Evolutionary conservation across 2,329 filamentous ascomycete species (phyloP), one percentile per base, ranked within the genome.

Genomic region (Pseudogymnoascus sp.): DNA sequence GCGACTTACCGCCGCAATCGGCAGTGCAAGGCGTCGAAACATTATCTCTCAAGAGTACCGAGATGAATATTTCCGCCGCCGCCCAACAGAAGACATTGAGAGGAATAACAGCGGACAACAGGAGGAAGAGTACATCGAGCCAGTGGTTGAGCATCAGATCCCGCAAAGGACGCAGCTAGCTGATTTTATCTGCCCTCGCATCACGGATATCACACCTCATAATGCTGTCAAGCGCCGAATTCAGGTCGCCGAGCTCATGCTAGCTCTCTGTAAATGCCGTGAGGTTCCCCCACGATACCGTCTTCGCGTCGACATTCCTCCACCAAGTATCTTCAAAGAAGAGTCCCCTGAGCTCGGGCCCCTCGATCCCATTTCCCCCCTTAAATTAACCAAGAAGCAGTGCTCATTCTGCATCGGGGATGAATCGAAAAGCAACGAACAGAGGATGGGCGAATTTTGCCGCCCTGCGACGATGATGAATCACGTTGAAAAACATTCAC

Each of bases 81-180:
- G 37, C 37, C 59, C n/a, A 31, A 63, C 41, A 31, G 59, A 66
- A 66, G 66, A 67, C 45, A 64, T 66, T 59, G 23, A 66, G 66
- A 61, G 62, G 65, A 39, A 67, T 62, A 66, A 65, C 41, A 61
- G 45, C 14, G 52, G 61, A 64, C 45, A 65, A 11, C 14, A 61
- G 23, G 63, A 37, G 31, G 66, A 59, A 59, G 55, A 59, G 29
- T 60, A 63, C 38, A 7, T 37, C 12, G 59, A 66, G 58, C 64
- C 39, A 14, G 58, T 67, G 8, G 49, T 68, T 63, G 6, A 65
- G 37, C 61, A 65, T 62, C 52, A 67, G 59, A 66, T 67, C 60
- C 65, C 59, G 10, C 3, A 67, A 41, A 58, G 63, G 37, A 61
- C 16, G 41, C 21, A 65, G 61, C 60, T 67, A 23, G 65, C 35